Percentiles rank a stretch among this genome's conserved stretches.
Conservation (phyloP, 768 basidiomycete genomes). For the Daedaleopsis sinensis region DNA sequence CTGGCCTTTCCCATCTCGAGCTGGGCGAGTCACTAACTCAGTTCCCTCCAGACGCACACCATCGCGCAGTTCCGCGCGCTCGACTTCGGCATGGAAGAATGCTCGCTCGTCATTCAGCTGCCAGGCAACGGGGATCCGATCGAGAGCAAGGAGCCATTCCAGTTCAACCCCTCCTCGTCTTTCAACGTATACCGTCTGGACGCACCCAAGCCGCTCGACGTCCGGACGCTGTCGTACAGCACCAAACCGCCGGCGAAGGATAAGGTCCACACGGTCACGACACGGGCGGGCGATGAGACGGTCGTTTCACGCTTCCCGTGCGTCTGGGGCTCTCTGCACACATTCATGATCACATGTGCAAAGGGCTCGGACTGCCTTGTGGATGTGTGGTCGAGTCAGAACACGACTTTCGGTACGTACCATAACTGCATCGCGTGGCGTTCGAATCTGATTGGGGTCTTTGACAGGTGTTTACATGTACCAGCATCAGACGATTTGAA, state of each 20-base stretch:
- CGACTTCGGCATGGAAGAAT: constrained; percentile 32
- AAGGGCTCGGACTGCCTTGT: constrained; percentile 24
- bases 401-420: constrained; percentile 29
- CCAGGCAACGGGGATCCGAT: constrained; percentile 17
- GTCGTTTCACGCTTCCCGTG: constrained; percentile 28
- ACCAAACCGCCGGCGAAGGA: constrained; percentile 17
- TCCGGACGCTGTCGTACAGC: constrained; percentile 22
- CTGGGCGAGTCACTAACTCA: neutral
- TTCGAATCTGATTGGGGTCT: neutral
- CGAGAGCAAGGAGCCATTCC: constrained; percentile 20
- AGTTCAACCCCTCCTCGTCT: constrained; percentile 4
- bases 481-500: constrained; percentile 29
- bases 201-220: constrained; percentile 20
- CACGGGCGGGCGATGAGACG: constrained; percentile 22
- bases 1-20: neutral
- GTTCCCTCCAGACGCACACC: constrained; percentile 20
- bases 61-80: constrained; percentile 31
- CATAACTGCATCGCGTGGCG: no score
- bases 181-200: constrained; percentile 25
- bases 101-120: constrained; percentile 28
- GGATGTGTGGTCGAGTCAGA: constrained; percentile 31
- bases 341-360: constrained; percentile 26
- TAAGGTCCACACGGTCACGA: constrained; percentile 18
- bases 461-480: constrained; percentile 30
- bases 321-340: constrained; percentile 24